Percentiles rank a stretch among this genome's conserved stretches.
phyloP scores from a whole-genome alignment of 78 protist species.

The Emiliania huxleyi region DNA sequence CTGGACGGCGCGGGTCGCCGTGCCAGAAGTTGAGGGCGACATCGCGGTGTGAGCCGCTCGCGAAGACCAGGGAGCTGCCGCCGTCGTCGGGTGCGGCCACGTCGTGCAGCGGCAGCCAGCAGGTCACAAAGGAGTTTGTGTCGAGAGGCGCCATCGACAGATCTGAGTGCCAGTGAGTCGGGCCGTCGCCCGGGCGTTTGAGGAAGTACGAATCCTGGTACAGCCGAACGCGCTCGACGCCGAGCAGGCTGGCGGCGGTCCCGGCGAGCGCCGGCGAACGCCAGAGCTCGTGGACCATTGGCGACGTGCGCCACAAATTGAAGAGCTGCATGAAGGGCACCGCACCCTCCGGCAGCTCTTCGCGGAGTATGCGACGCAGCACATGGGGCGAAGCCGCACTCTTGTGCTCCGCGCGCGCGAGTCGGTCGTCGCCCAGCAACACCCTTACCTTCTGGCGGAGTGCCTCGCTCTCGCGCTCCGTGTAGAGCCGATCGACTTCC shows the following conservation, averaged over 20 bases:
- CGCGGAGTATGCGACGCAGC: not conserved
- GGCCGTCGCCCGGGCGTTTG: conserved; percentile 19
- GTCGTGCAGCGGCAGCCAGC: not conserved
- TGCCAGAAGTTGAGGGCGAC: not conserved
- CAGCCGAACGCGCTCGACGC: not conserved
- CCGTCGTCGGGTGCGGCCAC: not conserved
- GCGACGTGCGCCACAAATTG: not conserved
- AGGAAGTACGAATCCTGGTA: not conserved
- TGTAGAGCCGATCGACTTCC: not conserved
- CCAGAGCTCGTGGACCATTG: not conserved
- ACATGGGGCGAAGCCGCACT: not conserved
- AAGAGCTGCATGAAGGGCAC: not conserved
- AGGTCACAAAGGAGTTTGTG: not conserved
- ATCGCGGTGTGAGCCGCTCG: not conserved
- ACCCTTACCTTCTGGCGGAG: not conserved
- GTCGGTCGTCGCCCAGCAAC: not conserved
- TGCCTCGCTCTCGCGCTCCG: not conserved
- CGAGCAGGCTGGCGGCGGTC: not conserved
- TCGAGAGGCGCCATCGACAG: conserved; percentile 25
- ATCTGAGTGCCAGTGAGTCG: conserved; percentile 17
- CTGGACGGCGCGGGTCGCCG: not conserved
- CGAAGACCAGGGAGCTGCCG: not conserved
- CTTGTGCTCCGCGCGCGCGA: not conserved
- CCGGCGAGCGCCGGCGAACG: not conserved
- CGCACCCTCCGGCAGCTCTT: not conserved